These are phyloP conservation scores for Byssoonygena ceratinophila DNA, from an alignment of 2,329 filamentous ascomycete species.

Conservation along the genomic window DNA sequence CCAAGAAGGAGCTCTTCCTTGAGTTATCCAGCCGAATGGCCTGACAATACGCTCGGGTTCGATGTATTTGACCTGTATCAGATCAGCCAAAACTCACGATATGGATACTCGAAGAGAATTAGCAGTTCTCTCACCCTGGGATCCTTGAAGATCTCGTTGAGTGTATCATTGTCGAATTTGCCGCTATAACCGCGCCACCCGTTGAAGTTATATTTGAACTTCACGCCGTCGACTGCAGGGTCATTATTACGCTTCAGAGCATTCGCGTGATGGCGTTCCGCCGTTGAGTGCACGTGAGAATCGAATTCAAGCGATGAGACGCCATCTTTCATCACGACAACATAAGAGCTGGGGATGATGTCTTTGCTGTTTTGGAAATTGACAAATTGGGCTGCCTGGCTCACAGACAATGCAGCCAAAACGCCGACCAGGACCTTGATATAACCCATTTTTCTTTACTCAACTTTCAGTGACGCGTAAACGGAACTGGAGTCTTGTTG, in stretches of 20 bases:
- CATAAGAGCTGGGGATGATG: conserved; percentile 11
- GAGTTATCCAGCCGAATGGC: conserved; percentile 15
- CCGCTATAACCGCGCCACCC: conserved; percentile 14
- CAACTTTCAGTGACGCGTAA: not conserved
- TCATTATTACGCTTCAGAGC: not conserved
- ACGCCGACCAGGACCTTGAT: conserved; percentile 5
- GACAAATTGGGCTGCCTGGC: conserved; percentile 9
- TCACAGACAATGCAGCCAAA: conserved; percentile 8
- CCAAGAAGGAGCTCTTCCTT: conserved; percentile 24
- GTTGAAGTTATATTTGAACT: conserved; percentile 11
- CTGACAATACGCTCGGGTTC: conserved; percentile 7
- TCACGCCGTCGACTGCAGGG: conserved; percentile 8
- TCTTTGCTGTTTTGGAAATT: conserved; percentile 2
- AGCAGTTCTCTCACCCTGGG: conserved; percentile 13
- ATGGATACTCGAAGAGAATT: conserved; percentile 8
- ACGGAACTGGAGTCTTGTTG: not conserved
- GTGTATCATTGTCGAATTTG: conserved; percentile 14
- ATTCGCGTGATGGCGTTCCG: conserved; percentile 4
- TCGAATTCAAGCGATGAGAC: conserved; percentile 11
- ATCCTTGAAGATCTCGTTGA: conserved; percentile 9
- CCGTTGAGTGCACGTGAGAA: conserved; percentile 10
- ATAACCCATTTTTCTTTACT: conserved; percentile 9
- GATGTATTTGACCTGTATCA: conserved; percentile 11
- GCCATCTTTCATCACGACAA: conserved; percentile 15
- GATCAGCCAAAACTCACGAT: not conserved